These are phyloP conservation scores for Purshia tridentata DNA, from an alignment of 306 rosid genomes.

Conservation along the genomic window DNA sequence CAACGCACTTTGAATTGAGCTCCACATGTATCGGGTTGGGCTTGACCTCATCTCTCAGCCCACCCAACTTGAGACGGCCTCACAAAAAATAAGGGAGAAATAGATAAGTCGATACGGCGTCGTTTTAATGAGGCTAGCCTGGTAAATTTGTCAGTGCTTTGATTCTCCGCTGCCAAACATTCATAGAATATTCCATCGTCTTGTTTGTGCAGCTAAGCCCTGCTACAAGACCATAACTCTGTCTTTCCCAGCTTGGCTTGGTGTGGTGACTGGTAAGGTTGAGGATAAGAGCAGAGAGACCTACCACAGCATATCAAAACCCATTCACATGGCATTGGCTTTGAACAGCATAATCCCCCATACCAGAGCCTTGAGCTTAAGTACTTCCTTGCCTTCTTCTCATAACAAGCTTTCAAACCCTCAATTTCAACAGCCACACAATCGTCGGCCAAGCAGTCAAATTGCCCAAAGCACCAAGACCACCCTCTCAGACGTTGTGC, in stretches of 20 bases:
- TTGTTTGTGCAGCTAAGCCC: slow-evolving; percentile 5
- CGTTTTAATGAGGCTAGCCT: neutral
- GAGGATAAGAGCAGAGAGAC: neutral
- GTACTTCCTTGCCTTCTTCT: slow-evolving; percentile 25
- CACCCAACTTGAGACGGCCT: neutral
- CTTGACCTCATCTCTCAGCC: neutral
- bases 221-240: neutral
- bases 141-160: neutral
- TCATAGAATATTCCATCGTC: slow-evolving; percentile 15
- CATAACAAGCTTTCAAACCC: slow-evolving; percentile 19
- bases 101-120: neutral
- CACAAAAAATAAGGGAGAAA: neutral
- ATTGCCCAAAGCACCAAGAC: slow-evolving; percentile 18
- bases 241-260: neutral
- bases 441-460: slow-evolving; percentile 11
- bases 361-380: slow-evolving; percentile 30
- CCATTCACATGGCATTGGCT: slow-evolving; percentile 35
- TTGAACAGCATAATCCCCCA: slow-evolving; percentile 28
- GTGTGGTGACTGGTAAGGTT: neutral
- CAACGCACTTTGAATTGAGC: neutral
- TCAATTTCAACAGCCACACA: slow-evolving; percentile 14
- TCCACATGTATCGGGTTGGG: neutral
- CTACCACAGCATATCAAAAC: neutral
- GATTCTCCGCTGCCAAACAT: neutral
- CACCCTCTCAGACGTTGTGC: slow-evolving; percentile 37